Conservation (phyloP, 2,329 filamentous ascomycete species). For the Sclerotiophoma versabilis region DNA sequence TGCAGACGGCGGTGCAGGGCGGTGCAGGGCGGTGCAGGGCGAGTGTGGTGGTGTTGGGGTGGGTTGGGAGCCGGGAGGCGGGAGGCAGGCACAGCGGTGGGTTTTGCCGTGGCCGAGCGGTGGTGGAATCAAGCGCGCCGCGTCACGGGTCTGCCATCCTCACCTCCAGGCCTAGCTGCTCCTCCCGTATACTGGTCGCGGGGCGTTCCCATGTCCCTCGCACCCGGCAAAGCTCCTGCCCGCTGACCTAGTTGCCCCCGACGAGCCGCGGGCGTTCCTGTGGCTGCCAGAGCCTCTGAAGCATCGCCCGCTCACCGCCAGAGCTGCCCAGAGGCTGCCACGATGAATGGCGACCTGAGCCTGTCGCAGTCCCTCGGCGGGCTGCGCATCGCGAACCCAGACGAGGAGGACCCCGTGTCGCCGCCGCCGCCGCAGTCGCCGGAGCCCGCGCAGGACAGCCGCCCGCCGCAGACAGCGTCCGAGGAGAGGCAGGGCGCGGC, state of each 20-base stretch:
- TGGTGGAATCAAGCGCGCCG: conserved; percentile 29
- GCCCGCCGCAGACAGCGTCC: conserved; percentile 8
- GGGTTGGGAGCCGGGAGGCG: background rate
- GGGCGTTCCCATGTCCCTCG: conserved; percentile 41
- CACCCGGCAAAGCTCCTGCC: conserved; percentile 18
- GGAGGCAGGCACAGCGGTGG: conserved; percentile 9
- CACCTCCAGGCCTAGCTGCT: conserved; percentile 21
- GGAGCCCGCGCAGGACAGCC: conserved; percentile 19
- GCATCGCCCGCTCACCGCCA: conserved; percentile 26
- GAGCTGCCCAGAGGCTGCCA: conserved; percentile 36
- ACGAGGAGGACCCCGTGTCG: conserved; percentile 65
- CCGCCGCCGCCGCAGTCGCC: conserved; percentile 41
- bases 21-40: background rate
- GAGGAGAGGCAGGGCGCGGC: conserved; percentile 8
- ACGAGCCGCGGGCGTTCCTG: conserved; percentile 26
- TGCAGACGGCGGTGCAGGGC: background rate
- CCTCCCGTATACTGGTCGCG: conserved; percentile 35
- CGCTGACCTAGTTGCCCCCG: conserved; percentile 26
- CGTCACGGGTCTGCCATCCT: conserved; percentile 27
- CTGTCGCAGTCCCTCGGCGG: conserved; percentile 92
- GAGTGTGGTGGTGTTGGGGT: background rate
- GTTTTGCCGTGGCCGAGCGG: conserved; percentile 17
- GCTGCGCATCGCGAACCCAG: conserved; percentile 94
- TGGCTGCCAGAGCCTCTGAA: conserved; percentile 28
- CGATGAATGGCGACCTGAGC: conserved; percentile 91